Evolutionary conservation across 805 yeast genomes (phyloP), one percentile per base, ranked within the genome.

Genomic region (Priceomyces melissophilus): DNA sequence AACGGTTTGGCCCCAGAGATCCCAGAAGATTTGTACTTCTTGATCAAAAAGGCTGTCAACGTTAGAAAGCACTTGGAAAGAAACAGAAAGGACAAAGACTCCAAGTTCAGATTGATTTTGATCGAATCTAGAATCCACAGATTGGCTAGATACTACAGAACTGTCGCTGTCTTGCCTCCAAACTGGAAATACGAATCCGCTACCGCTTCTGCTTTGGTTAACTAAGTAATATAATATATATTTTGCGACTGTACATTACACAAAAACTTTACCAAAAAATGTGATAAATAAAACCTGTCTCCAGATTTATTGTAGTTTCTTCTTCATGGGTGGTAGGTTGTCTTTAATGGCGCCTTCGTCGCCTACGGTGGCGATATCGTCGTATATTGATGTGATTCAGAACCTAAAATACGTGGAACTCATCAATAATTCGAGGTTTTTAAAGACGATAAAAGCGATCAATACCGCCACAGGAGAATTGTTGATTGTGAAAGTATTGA

Each of bases 171-270:
- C 66, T 84, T 93, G 71, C 99, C 99, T 65, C 98, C 99, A 73
- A 90, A 86, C 93, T 93, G 99, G 99, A 93, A 93, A 82, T 93
- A 87, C 95, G 99, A 93, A 82, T 91, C 99, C 61, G 96, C 99
- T 71, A 93, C 99, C 70, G 99, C 99, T 71, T 93, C 99, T 67
- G 95, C 99, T 76, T 84, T 93, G 77, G 99, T 93, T 69, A 91
- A 91, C 87, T 93, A 89, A 77, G 69, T 65, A 63, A 47, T 49
- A 37, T 43, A 36, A 26, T 30, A 38, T 35, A 17, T 30, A 40
- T 42, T n/a, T n/a, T 33, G 41, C 32, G 25, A 34, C 30, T 40
- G 20, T 40, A 35, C 30, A 35, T 17, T 38, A 30, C 32, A 31
- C 32, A 31, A 13, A 29, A 15, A 20, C 37, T 34, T 30, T 31